phyloP scores from a whole-genome alignment of 1,284 basidiomycete genomes.

The Schizopora paradoxa region DNA sequence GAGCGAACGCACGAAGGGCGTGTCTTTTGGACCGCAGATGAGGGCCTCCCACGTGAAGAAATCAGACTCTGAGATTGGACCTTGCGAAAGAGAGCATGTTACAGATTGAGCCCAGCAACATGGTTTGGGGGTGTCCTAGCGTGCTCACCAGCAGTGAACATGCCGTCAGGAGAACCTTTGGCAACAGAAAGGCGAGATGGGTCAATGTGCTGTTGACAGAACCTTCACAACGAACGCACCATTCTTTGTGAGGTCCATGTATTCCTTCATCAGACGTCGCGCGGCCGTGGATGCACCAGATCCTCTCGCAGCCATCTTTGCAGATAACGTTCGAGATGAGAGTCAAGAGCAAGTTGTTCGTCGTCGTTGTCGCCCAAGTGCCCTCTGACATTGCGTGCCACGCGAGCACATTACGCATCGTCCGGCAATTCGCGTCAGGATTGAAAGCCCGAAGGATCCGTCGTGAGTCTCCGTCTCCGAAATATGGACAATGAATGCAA shows the following conservation, averaged over 20 bases:
- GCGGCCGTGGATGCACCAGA: constrained; percentile 60
- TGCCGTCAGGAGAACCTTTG: constrained; percentile 80
- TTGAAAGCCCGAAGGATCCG: no score
- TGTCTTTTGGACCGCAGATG: constrained; percentile 94
- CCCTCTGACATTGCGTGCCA: no score
- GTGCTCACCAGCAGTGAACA: constrained; percentile 87
- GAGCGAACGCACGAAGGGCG: constrained; percentile 75
- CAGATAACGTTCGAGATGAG: no score
- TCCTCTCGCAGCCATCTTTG: constrained; percentile 36
- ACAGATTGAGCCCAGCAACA: constrained; percentile 5
- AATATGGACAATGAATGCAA: no score
- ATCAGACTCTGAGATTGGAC: constrained; percentile 89
- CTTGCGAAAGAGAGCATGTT: constrained; percentile 32
- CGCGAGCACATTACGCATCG: no score
- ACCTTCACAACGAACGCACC: constrained; percentile 30
- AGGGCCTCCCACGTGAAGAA: constrained; percentile 99
- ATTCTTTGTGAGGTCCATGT: constrained; percentile 77
- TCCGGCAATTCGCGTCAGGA: no score
- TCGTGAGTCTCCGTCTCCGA: no score
- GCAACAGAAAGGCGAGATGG: constrained; percentile 21
- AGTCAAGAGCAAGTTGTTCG: no score
- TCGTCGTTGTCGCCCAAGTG: no score
- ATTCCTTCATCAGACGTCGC: constrained; percentile 87
- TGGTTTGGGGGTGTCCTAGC: constrained; percentile 9
- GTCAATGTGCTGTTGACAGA: not conserved